A percentile compares a stretch with the other conserved stretches of the same genome.
These are phyloP conservation scores for Xylaria sp. DNA, from an alignment of 2,329 filamentous ascomycete species.

Conservation along the genomic window DNA sequence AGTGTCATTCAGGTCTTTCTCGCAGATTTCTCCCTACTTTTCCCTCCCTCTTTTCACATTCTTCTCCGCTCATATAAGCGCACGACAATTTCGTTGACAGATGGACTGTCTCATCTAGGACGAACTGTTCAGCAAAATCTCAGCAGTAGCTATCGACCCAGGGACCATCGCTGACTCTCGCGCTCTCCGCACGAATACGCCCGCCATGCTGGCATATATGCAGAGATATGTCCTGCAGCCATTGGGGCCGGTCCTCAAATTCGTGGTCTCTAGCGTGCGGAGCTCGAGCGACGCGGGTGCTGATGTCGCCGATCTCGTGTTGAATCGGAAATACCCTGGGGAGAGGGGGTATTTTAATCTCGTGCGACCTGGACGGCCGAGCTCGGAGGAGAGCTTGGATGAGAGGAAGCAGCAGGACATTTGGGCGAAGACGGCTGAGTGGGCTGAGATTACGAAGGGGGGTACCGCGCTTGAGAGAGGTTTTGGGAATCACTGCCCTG, in stretches of 20 bases:
- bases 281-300: conserved; percentile 38
- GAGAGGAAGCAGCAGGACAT: conserved; percentile 34
- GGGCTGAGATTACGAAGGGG: conserved; percentile 33
- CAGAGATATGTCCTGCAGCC: conserved; percentile 37
- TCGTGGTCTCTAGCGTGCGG: conserved; percentile 43
- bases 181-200: conserved; percentile 44
- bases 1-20: background rate
- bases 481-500: background rate
- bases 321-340: conserved; percentile 36
- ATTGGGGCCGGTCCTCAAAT: conserved; percentile 35
- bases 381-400: conserved; percentile 32
- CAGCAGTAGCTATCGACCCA: conserved; percentile 39
- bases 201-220: conserved; percentile 33
- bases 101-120: no score
- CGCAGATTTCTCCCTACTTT: no score
- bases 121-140: conserved; percentile 36
- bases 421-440: conserved; percentile 35
- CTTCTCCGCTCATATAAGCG: no score
- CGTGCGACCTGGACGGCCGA: conserved; percentile 20
- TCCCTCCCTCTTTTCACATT: no score
- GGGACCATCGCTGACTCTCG: conserved; percentile 46
- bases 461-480: conserved; percentile 15
- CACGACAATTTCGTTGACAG: no score
- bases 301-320: conserved; percentile 31
- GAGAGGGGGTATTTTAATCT: conserved; percentile 43